Evolutionary conservation across 2,329 filamentous ascomycete species (phyloP), one percentile per base, ranked within the genome.

Genomic region (Fusarium falciforme): DNA sequence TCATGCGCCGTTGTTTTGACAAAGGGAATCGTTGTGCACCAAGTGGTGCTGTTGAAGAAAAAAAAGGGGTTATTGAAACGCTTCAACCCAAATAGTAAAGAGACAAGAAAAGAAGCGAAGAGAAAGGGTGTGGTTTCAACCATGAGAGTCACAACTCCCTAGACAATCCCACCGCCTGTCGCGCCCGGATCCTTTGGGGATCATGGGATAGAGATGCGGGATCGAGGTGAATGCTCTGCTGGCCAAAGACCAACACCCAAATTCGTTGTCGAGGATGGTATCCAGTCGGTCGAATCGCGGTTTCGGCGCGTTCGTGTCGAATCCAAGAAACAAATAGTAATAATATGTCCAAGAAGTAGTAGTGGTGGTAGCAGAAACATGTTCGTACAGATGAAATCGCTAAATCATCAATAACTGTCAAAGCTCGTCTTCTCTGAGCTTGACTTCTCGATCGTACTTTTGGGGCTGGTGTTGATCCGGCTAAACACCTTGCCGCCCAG

Each of bases 401-500:
- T 66, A 66, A 64, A 44, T 76, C 60, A 76, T 66, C 78, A 77
- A 67, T 80, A 81, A 74, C 82, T 84, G 68, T 87, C 85, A 75
- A 85, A 82, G 77, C 84, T 86, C 65, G 79, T 79, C 79, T 86
- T 87, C 70, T 87, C 88, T 67, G 85, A 82, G 79, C 84, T 88
- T 31, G 84, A 83, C 80, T 87, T 84, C 61, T 88, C 88, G 68
- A 89, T 85, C 68, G 87, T 90, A 52, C 85, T 84, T 76, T 87
- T 81, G 40, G 87, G 87, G 76, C 86, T 90, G 69, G 83, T 85
- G 77, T 85, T 87, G 58, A 83, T 81, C 54, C 89, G 87, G 74
- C 85, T 87, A 79, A 91, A 91, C 29, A 91, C 89, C 66, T 87
- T 89, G 71, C 87, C 86, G 35, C 89, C 84, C 31, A 91, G 84